Conservation (phyloP, 73 alveolate genomes). For the Uronychia setigera region DNA sequence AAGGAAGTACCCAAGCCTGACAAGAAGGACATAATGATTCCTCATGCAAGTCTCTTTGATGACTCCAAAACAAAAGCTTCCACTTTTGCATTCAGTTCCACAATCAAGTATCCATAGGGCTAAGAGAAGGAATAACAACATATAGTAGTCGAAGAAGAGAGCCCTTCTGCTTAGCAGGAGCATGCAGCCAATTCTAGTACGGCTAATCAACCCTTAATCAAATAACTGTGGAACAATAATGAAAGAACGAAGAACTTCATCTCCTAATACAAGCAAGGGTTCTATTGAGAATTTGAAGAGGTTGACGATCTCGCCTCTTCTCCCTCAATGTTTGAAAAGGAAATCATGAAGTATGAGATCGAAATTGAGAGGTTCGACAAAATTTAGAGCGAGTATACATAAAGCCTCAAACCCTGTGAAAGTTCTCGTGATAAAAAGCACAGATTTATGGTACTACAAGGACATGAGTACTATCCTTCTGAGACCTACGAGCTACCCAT, state of each 20-base stretch:
- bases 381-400: background rate
- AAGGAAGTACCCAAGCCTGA: background rate
- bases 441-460: background rate
- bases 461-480: background rate
- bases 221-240: background rate
- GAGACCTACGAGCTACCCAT: background rate
- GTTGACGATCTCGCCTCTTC: background rate
- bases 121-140: background rate
- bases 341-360: background rate
- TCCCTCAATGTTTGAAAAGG: background rate
- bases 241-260: background rate
- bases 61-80: background rate
- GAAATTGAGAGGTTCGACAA: background rate
- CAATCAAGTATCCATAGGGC: background rate
- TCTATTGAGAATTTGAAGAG: background rate
- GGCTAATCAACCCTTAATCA: background rate
- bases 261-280: background rate
- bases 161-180: too few relatives aligned
- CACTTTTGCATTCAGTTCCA: background rate
- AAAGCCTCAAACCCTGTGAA: background rate
- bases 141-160: background rate
- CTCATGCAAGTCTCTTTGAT: background rate
- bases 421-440: background rate
- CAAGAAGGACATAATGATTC: background rate
- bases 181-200: too few relatives aligned